Conservation (phyloP, 768 basidiomycete genomes). For the Macrocybe gigantea region DNA sequence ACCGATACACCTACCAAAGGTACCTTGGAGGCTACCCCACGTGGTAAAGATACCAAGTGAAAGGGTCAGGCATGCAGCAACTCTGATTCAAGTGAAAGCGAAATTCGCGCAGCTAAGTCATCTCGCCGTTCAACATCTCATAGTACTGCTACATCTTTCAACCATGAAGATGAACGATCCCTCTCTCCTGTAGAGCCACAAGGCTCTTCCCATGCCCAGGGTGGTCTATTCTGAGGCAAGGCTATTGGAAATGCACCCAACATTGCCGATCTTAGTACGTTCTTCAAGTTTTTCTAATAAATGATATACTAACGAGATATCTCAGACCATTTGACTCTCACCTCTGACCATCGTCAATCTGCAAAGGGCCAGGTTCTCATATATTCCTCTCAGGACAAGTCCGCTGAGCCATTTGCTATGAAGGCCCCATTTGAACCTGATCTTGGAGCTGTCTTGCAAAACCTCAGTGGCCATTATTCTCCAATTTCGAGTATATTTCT, state of each 20-base stretch:
- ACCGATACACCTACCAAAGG: no score
- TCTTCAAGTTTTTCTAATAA: neutral
- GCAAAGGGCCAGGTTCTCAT: no score
- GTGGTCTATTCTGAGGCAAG: slow-evolving; percentile 4
- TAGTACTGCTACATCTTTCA: neutral
- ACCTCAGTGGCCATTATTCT: neutral
- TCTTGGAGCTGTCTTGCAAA: neutral
- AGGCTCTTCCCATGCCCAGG: slow-evolving; percentile 3
- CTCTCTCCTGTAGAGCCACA: neutral
- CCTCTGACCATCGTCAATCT: no score
- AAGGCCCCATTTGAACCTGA: no score
- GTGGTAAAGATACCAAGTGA: no score
- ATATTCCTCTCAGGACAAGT: no score
- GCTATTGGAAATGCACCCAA: slow-evolving; percentile 7
- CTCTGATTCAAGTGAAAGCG: no score
- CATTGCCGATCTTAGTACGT: slow-evolving; percentile 1
- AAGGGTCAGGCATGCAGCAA: no score
- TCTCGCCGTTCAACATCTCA: neutral
- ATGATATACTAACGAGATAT: neutral
- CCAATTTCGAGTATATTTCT: neutral
- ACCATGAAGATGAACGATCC: neutral
- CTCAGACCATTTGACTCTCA: neutral
- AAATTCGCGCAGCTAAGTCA: neutral
- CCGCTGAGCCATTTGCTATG: no score
- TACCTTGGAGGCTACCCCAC: no score